phyloP scores from a whole-genome alignment of 345 rosid species.

The Eucalyptus polyanthemos region DNA sequence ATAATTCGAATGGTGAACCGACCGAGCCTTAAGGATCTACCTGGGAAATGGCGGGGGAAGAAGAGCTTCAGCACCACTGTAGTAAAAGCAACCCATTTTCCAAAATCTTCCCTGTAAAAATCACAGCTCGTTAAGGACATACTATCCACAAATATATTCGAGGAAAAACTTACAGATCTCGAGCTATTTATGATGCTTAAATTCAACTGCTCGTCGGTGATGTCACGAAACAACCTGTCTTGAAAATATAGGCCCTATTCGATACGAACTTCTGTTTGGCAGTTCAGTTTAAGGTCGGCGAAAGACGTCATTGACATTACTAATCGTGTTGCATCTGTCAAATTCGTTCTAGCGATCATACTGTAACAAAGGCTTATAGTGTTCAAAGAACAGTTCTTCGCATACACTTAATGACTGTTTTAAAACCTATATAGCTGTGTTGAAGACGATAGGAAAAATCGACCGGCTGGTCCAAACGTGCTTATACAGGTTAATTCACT shows the following conservation, averaged over 20 bases:
- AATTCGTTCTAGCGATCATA: not conserved
- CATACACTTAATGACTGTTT: not conserved
- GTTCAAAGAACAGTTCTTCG: not conserved
- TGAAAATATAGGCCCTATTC: not conserved
- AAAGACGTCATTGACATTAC: not conserved
- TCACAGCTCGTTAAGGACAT: not conserved
- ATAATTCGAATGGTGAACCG: not conserved
- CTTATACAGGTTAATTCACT: not conserved
- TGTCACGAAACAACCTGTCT: not conserved
- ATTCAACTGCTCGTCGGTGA: not conserved
- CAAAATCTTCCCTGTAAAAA: conserved; percentile 57
- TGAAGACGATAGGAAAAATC: too few species aligned
- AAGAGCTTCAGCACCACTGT: conserved; percentile 67
- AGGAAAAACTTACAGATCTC: not conserved
- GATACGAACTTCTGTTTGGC: not conserved
- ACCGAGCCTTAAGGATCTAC: conserved; percentile 1
- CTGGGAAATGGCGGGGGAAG: conserved; percentile 71
- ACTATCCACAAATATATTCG: not conserved
- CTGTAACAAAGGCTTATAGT: not conserved
- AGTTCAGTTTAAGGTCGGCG: not conserved
- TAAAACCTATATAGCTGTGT: too few species aligned
- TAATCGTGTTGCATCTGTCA: not conserved
- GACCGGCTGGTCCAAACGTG: not conserved
- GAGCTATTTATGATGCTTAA: not conserved
- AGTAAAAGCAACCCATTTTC: conserved; percentile 82